Percentiles rank a stretch among this genome's conserved stretches.
phyloP scores from a whole-genome alignment of 202 grass and related monocot species.

The Schoenoplectus triqueter region DNA sequence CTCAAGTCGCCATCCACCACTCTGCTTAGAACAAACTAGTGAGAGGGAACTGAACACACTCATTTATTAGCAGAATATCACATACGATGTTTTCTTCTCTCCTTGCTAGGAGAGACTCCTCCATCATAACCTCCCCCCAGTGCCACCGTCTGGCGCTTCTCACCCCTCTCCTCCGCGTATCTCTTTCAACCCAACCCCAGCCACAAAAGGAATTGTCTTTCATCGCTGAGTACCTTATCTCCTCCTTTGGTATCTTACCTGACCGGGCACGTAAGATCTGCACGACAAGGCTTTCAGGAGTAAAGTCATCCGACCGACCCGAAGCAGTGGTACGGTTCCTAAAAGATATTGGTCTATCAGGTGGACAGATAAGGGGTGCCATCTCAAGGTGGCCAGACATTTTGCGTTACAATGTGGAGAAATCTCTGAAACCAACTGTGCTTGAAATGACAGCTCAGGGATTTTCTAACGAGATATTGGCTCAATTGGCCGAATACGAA shows the following conservation, averaged over 20 bases:
- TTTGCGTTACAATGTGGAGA: slow-evolving; percentile 19
- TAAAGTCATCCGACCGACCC: slow-evolving; percentile 16
- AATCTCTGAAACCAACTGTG: slow-evolving; percentile 14
- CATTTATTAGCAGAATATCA: not conserved
- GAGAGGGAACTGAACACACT: too few species aligned
- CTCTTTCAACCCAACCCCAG: not conserved
- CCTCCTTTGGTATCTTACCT: slow-evolving; percentile 10
- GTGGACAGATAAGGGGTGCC: slow-evolving; percentile 19
- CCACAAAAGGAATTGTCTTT: slow-evolving; percentile 3
- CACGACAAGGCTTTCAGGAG: not conserved
- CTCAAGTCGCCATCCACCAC: too few species aligned
- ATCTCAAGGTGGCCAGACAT: slow-evolving; percentile 6
- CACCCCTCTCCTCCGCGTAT: not conserved
- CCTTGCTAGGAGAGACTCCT: not conserved
- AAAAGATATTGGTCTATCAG: slow-evolving; percentile 23
- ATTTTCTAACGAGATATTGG: slow-evolving; percentile 17
- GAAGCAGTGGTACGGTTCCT: slow-evolving; percentile 37
- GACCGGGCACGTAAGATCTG: slow-evolving; percentile 25
- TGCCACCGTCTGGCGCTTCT: not conserved
- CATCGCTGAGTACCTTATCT: slow-evolving; percentile 21
- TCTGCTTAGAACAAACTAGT: not conserved
- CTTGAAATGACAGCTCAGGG: slow-evolving; percentile 2
- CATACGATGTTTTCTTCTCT: too few species aligned
- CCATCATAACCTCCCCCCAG: not conserved
- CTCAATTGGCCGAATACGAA: slow-evolving; percentile 23